phyloP scores from a whole-genome alignment of 2,329 filamentous ascomycete species.

The Nigrospora osmanthi region DNA sequence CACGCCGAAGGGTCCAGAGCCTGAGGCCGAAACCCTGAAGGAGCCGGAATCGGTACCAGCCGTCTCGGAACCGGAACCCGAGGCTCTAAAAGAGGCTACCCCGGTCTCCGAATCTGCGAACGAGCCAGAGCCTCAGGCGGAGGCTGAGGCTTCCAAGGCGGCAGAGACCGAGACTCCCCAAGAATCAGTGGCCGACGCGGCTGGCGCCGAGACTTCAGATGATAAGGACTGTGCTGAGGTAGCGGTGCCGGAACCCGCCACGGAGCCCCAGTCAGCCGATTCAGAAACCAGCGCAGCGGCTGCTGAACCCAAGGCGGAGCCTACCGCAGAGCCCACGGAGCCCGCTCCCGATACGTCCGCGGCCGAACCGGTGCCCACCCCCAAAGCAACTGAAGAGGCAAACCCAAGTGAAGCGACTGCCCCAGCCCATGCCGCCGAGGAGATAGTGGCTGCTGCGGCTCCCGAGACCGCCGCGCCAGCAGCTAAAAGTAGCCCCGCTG shows the following conservation, averaged over 20 bases:
- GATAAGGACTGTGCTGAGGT: constrained; percentile 46
- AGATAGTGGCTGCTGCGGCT: too few species aligned
- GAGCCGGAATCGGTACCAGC: background rate
- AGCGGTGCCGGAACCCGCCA: background rate
- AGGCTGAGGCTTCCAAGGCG: background rate
- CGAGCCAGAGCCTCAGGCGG: background rate
- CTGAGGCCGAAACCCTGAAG: background rate
- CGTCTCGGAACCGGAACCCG: background rate
- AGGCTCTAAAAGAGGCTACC: background rate
- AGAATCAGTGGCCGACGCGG: background rate
- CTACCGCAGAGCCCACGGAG: constrained; percentile 1
- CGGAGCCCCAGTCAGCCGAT: background rate
- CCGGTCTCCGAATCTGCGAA: background rate
- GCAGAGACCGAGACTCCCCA: background rate
- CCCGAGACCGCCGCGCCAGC: background rate
- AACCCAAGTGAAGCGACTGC: too few species aligned
- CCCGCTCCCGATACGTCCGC: background rate
- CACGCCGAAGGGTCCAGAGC: background rate
- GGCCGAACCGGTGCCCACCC: too few species aligned
- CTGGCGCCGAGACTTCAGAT: constrained; percentile 34
- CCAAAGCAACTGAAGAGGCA: too few species aligned
- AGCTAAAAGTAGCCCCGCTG: too few species aligned
- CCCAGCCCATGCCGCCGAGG: too few species aligned
- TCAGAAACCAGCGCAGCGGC: background rate
- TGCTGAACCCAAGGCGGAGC: background rate